Conservation (phyloP, 75 land plant genomes). For the Cupressus sempervirens region DNA sequence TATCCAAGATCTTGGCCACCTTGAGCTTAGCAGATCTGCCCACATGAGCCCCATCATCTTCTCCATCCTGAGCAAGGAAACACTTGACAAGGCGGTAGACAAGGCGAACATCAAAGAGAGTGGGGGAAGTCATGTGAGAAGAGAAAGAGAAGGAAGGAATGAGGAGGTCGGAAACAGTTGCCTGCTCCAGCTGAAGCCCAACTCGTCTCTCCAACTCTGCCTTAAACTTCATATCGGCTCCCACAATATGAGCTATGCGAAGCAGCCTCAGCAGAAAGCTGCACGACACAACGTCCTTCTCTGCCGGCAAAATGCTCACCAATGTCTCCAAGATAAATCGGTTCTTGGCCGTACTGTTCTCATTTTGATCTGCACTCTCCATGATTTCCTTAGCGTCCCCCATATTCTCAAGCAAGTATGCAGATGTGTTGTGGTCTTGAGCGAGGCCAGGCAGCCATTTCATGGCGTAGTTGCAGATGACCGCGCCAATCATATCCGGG, state of each 20-base stretch:
- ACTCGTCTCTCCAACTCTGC: conserved; percentile 59
- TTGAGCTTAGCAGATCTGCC: conserved; percentile 21
- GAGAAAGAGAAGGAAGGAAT: conserved; percentile 69
- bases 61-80: conserved; percentile 28
- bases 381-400: conserved; percentile 4
- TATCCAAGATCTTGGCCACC: conserved; percentile 68
- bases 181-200: conserved; percentile 58
- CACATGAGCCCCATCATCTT: not conserved
- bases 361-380: conserved; percentile 24
- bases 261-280: conserved; percentile 62
- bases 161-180: conserved; percentile 56
- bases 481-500: conserved; percentile 68
- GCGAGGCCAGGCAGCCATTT: conserved; percentile 70
- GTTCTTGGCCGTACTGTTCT: conserved; percentile 40
- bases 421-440: not conserved
- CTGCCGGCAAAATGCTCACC: conserved; percentile 52
- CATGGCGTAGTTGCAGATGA: conserved; percentile 48
- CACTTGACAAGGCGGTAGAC: conserved; percentile 45
- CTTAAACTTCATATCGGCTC: conserved; percentile 27
- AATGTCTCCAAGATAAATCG: conserved; percentile 55
- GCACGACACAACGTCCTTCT: conserved; percentile 44
- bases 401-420: not conserved
- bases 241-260: conserved; percentile 53
- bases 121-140: conserved; percentile 52
- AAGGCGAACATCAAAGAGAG: conserved; percentile 57